Percentiles rank a stretch among this genome's conserved stretches.
Conservation (phyloP, 768 basidiomycete species). For the Suillus luteus region DNA sequence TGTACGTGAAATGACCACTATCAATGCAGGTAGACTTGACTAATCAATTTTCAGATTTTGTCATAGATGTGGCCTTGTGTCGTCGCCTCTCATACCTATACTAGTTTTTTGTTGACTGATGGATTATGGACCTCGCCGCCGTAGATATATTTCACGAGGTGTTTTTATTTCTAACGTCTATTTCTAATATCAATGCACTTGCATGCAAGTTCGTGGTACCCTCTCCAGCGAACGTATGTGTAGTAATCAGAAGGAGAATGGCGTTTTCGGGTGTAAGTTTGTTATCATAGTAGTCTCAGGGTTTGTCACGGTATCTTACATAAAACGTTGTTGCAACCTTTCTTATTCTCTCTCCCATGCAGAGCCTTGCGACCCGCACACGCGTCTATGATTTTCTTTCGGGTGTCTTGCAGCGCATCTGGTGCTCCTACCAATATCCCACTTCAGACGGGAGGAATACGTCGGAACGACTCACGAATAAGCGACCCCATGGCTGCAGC, state of each 20-base stretch:
- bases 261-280: too few species aligned
- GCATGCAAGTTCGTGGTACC: too few species aligned
- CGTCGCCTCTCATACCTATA: not conserved
- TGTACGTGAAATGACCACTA: constrained; percentile 52
- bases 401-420: not conserved
- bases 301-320: not conserved
- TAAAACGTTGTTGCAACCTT: too few species aligned
- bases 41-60: not conserved
- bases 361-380: not conserved
- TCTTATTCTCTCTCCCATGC: not conserved
- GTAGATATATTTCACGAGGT: constrained; percentile 7
- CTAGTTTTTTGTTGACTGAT: not conserved
- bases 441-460: not conserved
- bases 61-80: constrained; percentile 27
- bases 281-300: not conserved
- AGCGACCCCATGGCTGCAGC: not conserved
- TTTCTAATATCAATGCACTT: constrained; percentile 8
- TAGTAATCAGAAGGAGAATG: not conserved
- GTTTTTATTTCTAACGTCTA: constrained; percentile 32
- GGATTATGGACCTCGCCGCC: constrained; percentile 1
- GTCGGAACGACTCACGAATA: not conserved
- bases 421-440: not conserved
- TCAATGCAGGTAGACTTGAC: constrained; percentile 3
- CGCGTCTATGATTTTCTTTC: not conserved
- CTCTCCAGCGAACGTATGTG: not conserved